Conservation (phyloP, 2,329 filamentous ascomycete species). For the Emmonsiellopsis sp. region DNA sequence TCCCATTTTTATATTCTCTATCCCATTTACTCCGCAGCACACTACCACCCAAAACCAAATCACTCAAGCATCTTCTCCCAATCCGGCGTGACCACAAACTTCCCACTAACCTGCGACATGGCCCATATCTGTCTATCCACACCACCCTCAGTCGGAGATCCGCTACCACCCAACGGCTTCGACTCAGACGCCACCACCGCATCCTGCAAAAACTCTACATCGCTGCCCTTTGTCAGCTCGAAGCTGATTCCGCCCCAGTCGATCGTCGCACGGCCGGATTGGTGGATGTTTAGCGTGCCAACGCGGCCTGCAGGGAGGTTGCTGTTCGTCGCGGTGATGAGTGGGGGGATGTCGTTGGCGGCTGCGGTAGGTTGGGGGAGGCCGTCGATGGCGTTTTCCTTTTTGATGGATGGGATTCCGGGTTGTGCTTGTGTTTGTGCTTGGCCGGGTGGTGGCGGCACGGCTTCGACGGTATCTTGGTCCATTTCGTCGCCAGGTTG, state of each 20-base stretch:
- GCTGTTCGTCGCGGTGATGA: conserved; percentile 32
- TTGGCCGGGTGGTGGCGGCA: conserved; percentile 10
- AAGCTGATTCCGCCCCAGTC: conserved; percentile 55
- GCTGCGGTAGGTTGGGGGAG: conserved; percentile 5
- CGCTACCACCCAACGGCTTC: conserved; percentile 13
- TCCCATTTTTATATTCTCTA: no score
- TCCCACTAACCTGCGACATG: conserved; percentile 55
- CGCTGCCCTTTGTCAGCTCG: conserved; percentile 48
- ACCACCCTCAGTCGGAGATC: conserved; percentile 18
- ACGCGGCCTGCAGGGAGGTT: conserved; percentile 45
- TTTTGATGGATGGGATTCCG: conserved; percentile 4
- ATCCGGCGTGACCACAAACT: conserved; percentile 55
- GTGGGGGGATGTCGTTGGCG: conserved; percentile 17
- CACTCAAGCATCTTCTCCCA: conserved; percentile 44
- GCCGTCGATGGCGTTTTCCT: background rate
- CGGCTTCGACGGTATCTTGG: conserved; percentile 3
- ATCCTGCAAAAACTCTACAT: conserved; percentile 53
- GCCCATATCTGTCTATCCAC: conserved; percentile 40
- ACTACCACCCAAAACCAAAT: no score
- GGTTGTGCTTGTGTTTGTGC: conserved; percentile 14
- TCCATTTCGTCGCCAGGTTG: conserved; percentile 17
- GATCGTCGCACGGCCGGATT: conserved; percentile 52
- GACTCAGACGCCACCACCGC: conserved; percentile 37
- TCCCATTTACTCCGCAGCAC: no score
- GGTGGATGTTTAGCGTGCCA: conserved; percentile 54